Base-by-base conservation (phyloP, 352 stramenopile species). In the Globisporangium acanthophoron region DNA sequence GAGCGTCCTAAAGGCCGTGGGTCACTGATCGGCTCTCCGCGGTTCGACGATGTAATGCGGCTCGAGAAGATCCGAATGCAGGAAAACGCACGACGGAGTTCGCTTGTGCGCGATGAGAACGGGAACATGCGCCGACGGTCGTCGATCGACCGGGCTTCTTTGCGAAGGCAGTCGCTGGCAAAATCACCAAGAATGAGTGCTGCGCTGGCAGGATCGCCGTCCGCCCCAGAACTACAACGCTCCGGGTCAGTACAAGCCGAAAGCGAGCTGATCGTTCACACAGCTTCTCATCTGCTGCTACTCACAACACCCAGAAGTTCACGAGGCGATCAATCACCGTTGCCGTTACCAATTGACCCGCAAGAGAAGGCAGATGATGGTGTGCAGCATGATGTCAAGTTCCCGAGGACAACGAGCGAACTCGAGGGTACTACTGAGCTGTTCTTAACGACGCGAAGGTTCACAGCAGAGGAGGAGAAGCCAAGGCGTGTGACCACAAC, bases 1-100 rank as follows among this genome's bases (percentile, higher is more conserved):
- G 69, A 90, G 52, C 67, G 73, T 0, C 77, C 76, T 13, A 46
- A 52, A 47, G 52, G 27, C 0, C 47, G 29, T 9, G n/a, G 40
- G 1, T 61, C 59, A 37, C 37, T 61, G 20, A 11, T 60, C 3
- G 54, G 41, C 1, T 56, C 54, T 18, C 31, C 60, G 1, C 48
- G 24, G 4, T 18, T 39, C 13, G 53, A 61, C 31, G 54, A 66
- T 13, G 18, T 49, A 6, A 29, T 59, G 21, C 21, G 47, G 1
- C 20, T 62, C 11, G 56, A 67, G 24, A 72, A 65, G 21, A 21
- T 67, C 15, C 47, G 39, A 3, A 59, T 70, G 40, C 58, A 61
- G 7, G 44, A 62, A 21, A 65, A 61, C 7, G 50, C 59, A 13
- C 62, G 59, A 18, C 52, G 61, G n/a, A 64, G 50, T 39, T 71